These are phyloP conservation scores for Flaveria brownii DNA, from an alignment of 129 eudicot species.

Conservation along the genomic window DNA sequence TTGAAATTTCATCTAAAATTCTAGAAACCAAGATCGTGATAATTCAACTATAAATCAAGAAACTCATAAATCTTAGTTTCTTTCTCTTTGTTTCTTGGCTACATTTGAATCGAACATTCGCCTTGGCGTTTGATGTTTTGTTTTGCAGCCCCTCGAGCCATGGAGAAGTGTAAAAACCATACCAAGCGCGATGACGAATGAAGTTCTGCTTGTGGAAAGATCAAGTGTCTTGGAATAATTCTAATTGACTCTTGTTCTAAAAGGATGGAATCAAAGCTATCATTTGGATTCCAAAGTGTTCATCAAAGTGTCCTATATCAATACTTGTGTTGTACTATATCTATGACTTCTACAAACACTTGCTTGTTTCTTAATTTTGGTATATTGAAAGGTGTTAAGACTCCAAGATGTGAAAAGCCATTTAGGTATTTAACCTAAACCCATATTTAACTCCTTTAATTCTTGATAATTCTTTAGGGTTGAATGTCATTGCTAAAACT, in stretches of 20 bases:
- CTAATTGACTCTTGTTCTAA: conserved; percentile 26
- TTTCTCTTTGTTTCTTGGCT: neutral
- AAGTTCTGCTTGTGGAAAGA: conserved; percentile 18
- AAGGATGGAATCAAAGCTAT: conserved; percentile 27
- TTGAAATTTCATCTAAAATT: conserved; percentile 4
- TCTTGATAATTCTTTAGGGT: neutral
- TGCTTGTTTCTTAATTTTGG: conserved; percentile 20
- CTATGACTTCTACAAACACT: conserved; percentile 28
- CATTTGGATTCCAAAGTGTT: conserved; percentile 22
- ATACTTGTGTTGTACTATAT: conserved; percentile 29
- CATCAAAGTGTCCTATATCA: conserved; percentile 29
- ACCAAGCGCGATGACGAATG: conserved; percentile 20
- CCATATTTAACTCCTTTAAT: neutral
- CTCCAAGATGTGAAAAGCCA: neutral
- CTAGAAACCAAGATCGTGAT: conserved; percentile 14
- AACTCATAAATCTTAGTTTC: neutral
- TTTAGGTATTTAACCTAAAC: neutral
- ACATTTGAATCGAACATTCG: neutral
- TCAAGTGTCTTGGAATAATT: conserved; percentile 33
- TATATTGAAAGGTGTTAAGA: neutral
- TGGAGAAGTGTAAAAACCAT: conserved; percentile 55
- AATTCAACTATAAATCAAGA: conserved; percentile 12
- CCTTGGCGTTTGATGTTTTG: conserved; percentile 9
- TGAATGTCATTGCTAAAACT: neutral
- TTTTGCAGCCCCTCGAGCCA: conserved; percentile 61